Base-by-base conservation (phyloP, 148 eudicot species). In the Persicaria maculosa region DNA sequence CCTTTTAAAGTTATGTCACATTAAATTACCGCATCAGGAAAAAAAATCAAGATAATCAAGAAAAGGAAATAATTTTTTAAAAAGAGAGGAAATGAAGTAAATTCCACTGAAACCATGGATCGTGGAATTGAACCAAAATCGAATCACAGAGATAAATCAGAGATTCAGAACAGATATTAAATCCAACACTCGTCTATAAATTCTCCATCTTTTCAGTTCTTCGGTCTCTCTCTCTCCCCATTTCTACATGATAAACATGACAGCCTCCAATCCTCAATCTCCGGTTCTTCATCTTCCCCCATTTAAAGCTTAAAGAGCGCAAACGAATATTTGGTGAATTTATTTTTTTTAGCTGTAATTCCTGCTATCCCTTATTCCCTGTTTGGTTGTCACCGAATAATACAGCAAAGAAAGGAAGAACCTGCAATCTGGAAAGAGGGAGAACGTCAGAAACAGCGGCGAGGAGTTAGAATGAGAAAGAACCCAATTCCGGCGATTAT, bases 401-500 rank as follows among this genome's bases (percentile, higher is more conserved):
- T 36, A 65, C 70, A 65, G 43, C 40, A 59, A 19, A 4, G 15
- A 45, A 45, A 74, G 19, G 67, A 47, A 3, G 59, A 47, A 77
- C 16, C 11, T 36, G 40, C 31, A 74, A 45, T 50, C 43, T 15
- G 68, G 40, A 71, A 22, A 36, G 11, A 36, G 67, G 22, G 7
- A n/a, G 36, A 48, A n/a, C 44, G 58, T 50, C 25, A n/a, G 47
- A 47, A 58, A 73, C 40, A 31, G 58, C 6, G 31, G 44, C 12
- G 76, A 43, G 43, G 19, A n/a, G 61, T 53, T 17, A 57, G 25
- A 71, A 48, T 20, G 46, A 50, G 53, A 55, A 53, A 31, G n/a
- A 59, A 55, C 48, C 68, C 65, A 61, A 85, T 80, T 85, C 79
- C 75, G 80, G 74, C 71, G 44, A 17, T 12, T 4, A 36, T 74